Evolutionary conservation across 2,329 filamentous ascomycete species (phyloP).

Genomic region (Colletotrichum horii): DNA sequence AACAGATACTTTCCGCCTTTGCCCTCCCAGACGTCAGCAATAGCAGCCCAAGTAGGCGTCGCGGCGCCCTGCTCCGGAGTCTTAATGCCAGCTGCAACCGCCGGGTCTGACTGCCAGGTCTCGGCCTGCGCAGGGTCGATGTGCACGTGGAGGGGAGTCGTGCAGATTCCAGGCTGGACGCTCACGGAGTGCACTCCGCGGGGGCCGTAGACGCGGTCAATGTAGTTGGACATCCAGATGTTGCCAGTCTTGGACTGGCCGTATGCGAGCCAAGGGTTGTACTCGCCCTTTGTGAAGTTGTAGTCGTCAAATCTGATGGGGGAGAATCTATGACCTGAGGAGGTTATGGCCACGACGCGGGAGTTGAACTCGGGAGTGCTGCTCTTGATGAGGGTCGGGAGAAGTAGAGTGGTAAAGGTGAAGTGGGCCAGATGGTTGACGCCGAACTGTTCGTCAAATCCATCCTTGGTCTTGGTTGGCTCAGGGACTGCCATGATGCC

Average conservation of each 20-base stretch:
- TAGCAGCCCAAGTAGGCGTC: constrained; percentile 46
- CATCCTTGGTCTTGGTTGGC: constrained; percentile 22
- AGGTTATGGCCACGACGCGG: constrained; percentile 51
- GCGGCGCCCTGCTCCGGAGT: constrained; percentile 47
- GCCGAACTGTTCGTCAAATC: constrained; percentile 47
- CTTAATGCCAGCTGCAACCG: neutral
- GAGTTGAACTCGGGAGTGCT: constrained; percentile 43
- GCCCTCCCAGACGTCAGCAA: constrained; percentile 41
- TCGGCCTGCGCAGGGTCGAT: constrained; percentile 8
- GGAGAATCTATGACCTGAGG: constrained; percentile 42
- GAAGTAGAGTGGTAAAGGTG: constrained; percentile 55
- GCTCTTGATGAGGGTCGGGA: constrained; percentile 43
- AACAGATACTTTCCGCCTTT: constrained; percentile 48
- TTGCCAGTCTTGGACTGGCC: constrained; percentile 51
- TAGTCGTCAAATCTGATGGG: constrained; percentile 41
- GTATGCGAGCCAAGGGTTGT: constrained; percentile 38
- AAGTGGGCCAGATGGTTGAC: constrained; percentile 60
- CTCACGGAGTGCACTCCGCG: constrained; percentile 44
- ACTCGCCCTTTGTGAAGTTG: constrained; percentile 34
- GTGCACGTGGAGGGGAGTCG: constrained; percentile 11
- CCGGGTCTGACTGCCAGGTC: neutral
- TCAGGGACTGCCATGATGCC: constrained; percentile 22
- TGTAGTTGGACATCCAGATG: constrained; percentile 51
- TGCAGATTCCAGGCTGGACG: constrained; percentile 49
- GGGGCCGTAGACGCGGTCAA: constrained; percentile 48